A percentile compares a stretch with the other conserved stretches of the same genome.
phyloP scores from a whole-genome alignment of 805 yeast species.

The Candida sphagnicola region DNA sequence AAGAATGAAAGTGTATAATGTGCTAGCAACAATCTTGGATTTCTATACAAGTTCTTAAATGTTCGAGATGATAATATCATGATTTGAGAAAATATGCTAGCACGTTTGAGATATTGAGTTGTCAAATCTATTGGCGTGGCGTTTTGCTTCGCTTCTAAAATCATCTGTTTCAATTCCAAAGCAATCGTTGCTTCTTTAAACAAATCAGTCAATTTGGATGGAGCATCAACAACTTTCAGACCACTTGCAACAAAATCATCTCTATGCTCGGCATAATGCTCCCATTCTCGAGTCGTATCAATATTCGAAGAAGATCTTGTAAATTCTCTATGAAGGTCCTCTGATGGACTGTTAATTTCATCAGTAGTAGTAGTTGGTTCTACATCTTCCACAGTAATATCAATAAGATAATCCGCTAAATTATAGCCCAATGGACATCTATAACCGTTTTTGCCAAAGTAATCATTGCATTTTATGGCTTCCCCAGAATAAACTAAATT shows the following conservation, averaged over 20 bases:
- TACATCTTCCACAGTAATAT: slow-evolving; percentile 70
- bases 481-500: slow-evolving; percentile 83
- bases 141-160: slow-evolving; percentile 19
- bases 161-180: slow-evolving; percentile 37
- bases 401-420: slow-evolving; percentile 90
- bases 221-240: slow-evolving; percentile 20
- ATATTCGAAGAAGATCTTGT: slow-evolving; percentile 27
- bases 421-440: slow-evolving; percentile 86
- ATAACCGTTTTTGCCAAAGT: slow-evolving; percentile 72
- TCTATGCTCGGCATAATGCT: slow-evolving; percentile 75
- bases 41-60: slow-evolving; percentile 87
- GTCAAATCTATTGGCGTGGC: slow-evolving; percentile 24
- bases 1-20: slow-evolving; percentile 75
- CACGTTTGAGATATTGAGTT: slow-evolving; percentile 40
- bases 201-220: slow-evolving; percentile 28
- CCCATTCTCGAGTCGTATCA: slow-evolving; percentile 79
- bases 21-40: slow-evolving; percentile 82
- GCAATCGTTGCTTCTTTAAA: slow-evolving; percentile 39
- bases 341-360: slow-evolving; percentile 14
- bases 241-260: slow-evolving; percentile 48
- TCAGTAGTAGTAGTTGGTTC: slow-evolving; percentile 13
- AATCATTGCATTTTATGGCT: slow-evolving; percentile 69
- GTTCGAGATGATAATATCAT: slow-evolving; percentile 78
- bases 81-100: slow-evolving; percentile 63
- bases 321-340: slow-evolving; percentile 28